Evolutionary conservation across 768 basidiomycete species (phyloP), one percentile per base, ranked within the genome.

Genomic region (Cystofilobasidium bisporidii): DNA sequence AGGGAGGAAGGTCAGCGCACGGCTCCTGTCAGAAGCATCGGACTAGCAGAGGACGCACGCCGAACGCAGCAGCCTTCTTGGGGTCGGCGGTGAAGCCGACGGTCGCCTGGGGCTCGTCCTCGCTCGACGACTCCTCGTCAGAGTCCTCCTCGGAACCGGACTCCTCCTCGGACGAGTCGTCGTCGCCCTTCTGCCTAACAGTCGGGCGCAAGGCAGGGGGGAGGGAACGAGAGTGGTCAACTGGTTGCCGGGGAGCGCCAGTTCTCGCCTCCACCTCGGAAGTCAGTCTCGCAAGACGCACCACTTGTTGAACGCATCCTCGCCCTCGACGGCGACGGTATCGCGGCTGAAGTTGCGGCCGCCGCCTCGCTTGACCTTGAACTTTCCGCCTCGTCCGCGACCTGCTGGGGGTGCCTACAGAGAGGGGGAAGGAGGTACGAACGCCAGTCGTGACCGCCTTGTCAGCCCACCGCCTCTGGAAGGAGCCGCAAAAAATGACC

Each of bases 111-210:
- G 59, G 56, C 15, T 79, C 80, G 14, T 81, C 81, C 2, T 83
- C 79, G 2, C 80, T 80, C 18, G 72, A 71, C 18, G 72, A 71
- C 36, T 73, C 72, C 43, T 74, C 74, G 20, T 69, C 69, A 0
- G 70, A 71, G 45, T 62, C 71, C 20, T 50, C 50, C 12, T 64
- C 63, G 20, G 69, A 70, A 3, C 36, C 56, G 38, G 77, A 78
- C 0, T 79, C 80, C 11, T 79, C 80, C 10, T 80, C n/a, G 0
- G 80, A 80, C 0, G 81, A 81, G 30, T 71, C 73, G 5, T 80
- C 80, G 36, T 79, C 79, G 0, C 71, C 75, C 36, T 75, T 72
- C 53, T 72, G 38, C 70, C 72, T 58, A 55, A 6, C 24, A 26
- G 53, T 14, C 30, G 4, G 20, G 3, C 22, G 2, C 26, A 32